A percentile compares a stretch with the other conserved stretches of the same genome.
Conservation (phyloP, 306 rosid species). For the Mimosa bimucronata region DNA sequence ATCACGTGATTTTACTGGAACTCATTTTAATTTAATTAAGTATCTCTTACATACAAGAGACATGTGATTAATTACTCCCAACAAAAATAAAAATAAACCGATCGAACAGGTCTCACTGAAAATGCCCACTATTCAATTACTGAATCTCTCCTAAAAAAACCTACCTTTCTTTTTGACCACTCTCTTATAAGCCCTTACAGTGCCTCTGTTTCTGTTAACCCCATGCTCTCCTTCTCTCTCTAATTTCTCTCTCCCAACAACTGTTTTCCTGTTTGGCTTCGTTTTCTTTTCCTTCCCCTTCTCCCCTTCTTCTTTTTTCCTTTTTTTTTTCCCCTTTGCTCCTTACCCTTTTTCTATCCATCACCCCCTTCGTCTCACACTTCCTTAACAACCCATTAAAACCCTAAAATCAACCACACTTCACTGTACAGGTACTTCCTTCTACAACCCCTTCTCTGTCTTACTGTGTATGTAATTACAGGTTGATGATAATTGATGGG, state of each 20-base stretch:
- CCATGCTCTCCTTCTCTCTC: not conserved
- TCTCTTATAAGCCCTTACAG: not conserved
- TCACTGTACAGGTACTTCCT: slow-evolving; percentile 54
- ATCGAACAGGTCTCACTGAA: not conserved
- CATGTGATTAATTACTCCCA: no score
- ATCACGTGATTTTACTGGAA: no score
- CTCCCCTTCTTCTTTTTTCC: not conserved
- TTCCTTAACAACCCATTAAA: slow-evolving; percentile 53
- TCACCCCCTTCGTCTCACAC: slow-evolving; percentile 24
- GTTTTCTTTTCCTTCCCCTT: no score
- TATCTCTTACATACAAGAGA: no score
- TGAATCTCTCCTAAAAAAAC: slow-evolving; percentile 75
- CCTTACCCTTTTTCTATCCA: slow-evolving; percentile 2
- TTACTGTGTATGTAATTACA: not conserved
- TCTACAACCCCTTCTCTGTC: not conserved
- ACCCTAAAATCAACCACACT: slow-evolving; percentile 62
- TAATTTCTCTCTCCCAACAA: not conserved
- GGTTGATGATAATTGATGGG: not conserved
- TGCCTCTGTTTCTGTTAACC: slow-evolving; percentile 20
- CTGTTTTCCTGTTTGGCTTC: not conserved
- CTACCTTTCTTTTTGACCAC: slow-evolving; percentile 60
- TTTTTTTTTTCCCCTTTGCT: not conserved
- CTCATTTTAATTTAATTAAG: no score
- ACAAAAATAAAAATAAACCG: not conserved
- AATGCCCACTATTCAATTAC: slow-evolving; percentile 27